Base-by-base conservation (phyloP, 768 basidiomycete genomes). In the Xerocomellus dryophilus region DNA sequence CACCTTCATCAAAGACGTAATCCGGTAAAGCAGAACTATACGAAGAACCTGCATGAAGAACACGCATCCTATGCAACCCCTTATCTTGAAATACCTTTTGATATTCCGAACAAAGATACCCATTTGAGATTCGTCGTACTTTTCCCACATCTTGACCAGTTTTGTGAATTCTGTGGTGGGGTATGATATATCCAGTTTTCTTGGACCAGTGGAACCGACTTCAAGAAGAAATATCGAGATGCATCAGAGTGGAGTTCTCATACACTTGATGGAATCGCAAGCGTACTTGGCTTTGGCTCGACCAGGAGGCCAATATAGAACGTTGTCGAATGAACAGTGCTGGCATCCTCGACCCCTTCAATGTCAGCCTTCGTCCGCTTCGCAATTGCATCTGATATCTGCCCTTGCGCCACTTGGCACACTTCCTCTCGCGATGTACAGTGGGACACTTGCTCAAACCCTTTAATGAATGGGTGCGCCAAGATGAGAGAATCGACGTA, bases 301-400 rank as follows among this genome's bases (percentile, higher is more conserved):
- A 99, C 90, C 41, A 85, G 82, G 51, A 99, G 81, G 18, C 97
- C 97, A 59, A 99, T 93, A 66, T 96, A 99, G 73, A 97, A 98
- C 2, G 90, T 93, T n/a, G 94, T 94, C n/a, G 93, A 90, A 68
- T 89, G 82, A 9, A 98, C 90, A n/a, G 83, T 78, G 41, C 85
- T 83, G 40, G 82, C 81, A 52, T 86, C 88, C 56, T 89, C 84
- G 63, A 85, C 84, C 61, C 79, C 84, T 68, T 86, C 85, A 34
- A 85, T 82, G 52, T 93, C 90, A 73, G 88, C 84, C 63, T 83
- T 84, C 59, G 84, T 89, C 43, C 93, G 80, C 57, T 81, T 86
- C 41, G 78, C 76, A 50, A 94, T 78, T 21, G 79, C 79, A 40
- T 86, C 84, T 18, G 88, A 85, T 18, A 90, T 80, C 56, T 94